These are phyloP conservation scores for Paramecium octaurelia DNA, from an alignment of 73 alveolate species.

Conservation along the genomic window DNA sequence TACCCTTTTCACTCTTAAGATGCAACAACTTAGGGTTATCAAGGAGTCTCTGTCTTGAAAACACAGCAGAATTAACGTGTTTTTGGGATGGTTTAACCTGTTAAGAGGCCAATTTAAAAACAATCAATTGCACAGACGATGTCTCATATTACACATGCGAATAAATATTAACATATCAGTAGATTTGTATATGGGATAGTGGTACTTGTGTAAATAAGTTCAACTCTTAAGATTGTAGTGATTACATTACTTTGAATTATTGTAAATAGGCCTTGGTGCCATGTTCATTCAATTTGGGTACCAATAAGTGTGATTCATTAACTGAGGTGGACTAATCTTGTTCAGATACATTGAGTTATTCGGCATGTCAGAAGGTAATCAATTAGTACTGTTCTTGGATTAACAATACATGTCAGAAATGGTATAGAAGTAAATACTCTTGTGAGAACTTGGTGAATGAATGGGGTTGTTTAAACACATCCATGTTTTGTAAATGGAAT, in stretches of 20 bases:
- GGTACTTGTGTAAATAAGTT: neutral
- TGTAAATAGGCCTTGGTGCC: neutral
- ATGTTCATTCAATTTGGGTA: neutral
- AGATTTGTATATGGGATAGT: neutral
- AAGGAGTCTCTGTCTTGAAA: neutral
- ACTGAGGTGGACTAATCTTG: neutral
- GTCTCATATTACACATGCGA: neutral
- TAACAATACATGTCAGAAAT: neutral
- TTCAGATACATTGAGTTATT: neutral
- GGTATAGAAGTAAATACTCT: neutral
- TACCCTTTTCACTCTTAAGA: neutral
- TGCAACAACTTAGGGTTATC: neutral
- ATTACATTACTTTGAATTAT: neutral
- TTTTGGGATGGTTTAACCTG: neutral
- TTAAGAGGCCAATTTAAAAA: neutral
- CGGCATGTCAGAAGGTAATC: neutral
- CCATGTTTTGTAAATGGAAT: slow-evolving; percentile 8
- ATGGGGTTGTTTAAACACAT: slow-evolving; percentile 18
- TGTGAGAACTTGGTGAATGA: neutral
- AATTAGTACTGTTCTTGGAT: neutral
- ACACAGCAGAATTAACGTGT: neutral
- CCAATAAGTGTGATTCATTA: neutral
- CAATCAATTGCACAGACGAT: neutral
- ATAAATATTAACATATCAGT: neutral
- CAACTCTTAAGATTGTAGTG: neutral